These are phyloP conservation scores for Solanum okadae DNA, from an alignment of 257 asterid genomes.

Conservation along the genomic window DNA sequence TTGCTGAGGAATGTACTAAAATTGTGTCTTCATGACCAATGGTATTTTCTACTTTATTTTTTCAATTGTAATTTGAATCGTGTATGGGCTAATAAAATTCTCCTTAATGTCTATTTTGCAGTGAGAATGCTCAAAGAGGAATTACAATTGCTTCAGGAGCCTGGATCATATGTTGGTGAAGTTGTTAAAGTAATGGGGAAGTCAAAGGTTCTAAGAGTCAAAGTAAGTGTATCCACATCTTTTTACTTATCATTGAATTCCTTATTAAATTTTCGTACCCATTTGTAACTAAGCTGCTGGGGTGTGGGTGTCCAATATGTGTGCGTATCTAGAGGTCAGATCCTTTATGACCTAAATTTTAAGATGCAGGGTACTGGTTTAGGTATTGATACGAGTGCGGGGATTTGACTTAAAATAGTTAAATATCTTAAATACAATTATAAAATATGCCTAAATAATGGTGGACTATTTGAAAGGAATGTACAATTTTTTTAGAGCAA, in stretches of 20 bases:
- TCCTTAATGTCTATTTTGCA: slow-evolving; percentile 8
- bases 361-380: not conserved
- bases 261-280: not conserved
- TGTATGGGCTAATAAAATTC: not conserved
- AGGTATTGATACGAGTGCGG: not conserved
- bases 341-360: not conserved
- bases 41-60: not conserved
- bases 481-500: not conserved
- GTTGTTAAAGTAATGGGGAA: slow-evolving; percentile 98
- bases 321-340: not conserved
- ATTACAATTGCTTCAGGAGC: slow-evolving; percentile 92
- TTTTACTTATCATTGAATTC: not conserved
- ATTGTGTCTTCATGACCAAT: not conserved
- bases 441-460: too few species aligned
- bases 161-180: slow-evolving; percentile 95
- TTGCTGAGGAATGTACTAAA: not conserved
- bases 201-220: slow-evolving; percentile 87
- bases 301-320: not conserved
- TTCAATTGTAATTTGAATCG: not conserved
- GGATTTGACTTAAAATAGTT: not conserved
- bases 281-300: not conserved
- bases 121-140: slow-evolving; percentile 90
- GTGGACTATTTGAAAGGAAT: not conserved
- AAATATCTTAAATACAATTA: not conserved
- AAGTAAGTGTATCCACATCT: slow-evolving; percentile 36